A percentile compares a stretch with the other conserved stretches of the same genome.
Conservation (phyloP, 2,329 filamentous ascomycete species). For the Calonectria naviculata region DNA sequence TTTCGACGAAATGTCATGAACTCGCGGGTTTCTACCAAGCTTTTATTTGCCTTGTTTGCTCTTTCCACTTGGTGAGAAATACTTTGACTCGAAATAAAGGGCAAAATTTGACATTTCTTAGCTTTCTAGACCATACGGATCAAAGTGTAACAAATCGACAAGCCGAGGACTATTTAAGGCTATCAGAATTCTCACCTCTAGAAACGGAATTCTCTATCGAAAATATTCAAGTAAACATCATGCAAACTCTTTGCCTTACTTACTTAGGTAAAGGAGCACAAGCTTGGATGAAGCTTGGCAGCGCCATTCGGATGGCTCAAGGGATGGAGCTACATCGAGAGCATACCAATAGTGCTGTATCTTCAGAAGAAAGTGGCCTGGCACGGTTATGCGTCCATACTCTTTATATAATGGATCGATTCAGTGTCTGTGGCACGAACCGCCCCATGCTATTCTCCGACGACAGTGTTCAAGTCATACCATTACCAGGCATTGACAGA, state of each 20-base stretch:
- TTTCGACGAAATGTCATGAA: constrained; percentile 15
- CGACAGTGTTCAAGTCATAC: background rate
- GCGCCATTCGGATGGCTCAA: constrained; percentile 24
- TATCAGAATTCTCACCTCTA: background rate
- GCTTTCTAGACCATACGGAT: background rate
- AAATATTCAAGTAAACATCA: constrained; percentile 3
- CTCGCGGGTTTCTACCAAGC: background rate
- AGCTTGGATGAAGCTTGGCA: constrained; percentile 26
- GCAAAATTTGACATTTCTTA: background rate
- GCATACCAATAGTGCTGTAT: background rate
- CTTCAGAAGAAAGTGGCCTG: background rate
- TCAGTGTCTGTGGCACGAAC: constrained; percentile 24
- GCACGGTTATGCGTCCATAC: constrained; percentile 6
- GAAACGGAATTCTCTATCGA: constrained; percentile 9
- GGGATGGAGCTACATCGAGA: constrained; percentile 23
- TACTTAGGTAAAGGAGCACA: constrained; percentile 13
- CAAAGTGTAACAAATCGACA: background rate
- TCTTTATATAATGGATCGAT: constrained; percentile 22
- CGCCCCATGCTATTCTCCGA: constrained; percentile 22
- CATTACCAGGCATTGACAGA: background rate
- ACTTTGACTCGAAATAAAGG: background rate
- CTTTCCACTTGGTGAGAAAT: constrained; percentile 4
- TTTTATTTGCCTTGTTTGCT: constrained; percentile 21
- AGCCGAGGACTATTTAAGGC: constrained; percentile 8
- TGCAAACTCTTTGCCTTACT: constrained; percentile 17